phyloP scores from a whole-genome alignment of 345 rosid genomes.

The Geranium rotundifolium region DNA sequence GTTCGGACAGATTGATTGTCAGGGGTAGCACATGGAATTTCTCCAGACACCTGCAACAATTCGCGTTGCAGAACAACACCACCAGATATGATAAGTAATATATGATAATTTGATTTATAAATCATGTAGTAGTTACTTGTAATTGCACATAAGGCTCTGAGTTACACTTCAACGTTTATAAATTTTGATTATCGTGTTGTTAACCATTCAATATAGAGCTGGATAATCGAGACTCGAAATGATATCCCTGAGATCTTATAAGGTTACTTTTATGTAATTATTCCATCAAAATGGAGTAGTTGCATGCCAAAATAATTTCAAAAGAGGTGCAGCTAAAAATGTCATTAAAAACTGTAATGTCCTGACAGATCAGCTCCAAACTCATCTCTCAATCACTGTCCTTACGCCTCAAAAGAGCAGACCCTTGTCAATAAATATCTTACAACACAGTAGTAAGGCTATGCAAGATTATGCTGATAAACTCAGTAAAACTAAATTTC shows the following conservation, averaged over 20 bases:
- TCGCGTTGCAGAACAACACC: neutral
- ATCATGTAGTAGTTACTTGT: neutral
- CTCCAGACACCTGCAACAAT: slow-evolving; percentile 75
- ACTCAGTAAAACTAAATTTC: neutral
- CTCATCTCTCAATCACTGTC: neutral
- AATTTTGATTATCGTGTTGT: neutral
- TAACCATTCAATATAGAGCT: neutral
- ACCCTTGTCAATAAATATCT: neutral
- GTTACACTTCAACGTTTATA: neutral
- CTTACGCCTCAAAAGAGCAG: neutral
- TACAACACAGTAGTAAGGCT: neutral
- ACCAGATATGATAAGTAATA: neutral
- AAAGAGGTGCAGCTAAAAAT: neutral
- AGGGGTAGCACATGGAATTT: slow-evolving; percentile 75
- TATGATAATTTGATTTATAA: neutral
- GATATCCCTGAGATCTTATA: neutral
- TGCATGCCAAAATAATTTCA: neutral
- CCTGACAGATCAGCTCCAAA: neutral
- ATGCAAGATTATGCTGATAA: neutral
- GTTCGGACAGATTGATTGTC: slow-evolving; percentile 91
- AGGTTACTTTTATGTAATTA: neutral
- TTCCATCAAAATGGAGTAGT: neutral
- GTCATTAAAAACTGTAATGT: neutral
- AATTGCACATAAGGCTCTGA: neutral
- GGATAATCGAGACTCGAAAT: neutral